These are phyloP conservation scores for Dictyostelium intermedium DNA, from an alignment of 78 protist species.

Conservation along the genomic window DNA sequence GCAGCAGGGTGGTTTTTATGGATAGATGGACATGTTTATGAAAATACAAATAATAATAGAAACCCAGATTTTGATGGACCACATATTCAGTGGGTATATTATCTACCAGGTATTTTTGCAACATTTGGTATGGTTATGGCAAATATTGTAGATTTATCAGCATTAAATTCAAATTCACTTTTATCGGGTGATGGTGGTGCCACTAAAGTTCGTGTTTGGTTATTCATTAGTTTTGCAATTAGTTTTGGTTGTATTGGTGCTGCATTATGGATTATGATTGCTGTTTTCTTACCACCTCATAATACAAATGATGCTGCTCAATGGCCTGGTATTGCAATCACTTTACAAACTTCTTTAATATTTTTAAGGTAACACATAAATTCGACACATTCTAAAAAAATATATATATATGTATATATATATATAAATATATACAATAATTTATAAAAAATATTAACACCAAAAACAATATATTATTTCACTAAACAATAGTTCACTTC, in stretches of 20 bases:
- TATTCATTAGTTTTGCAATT: constrained; percentile 71
- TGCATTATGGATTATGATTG: constrained; percentile 67
- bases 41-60: background rate
- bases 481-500: constrained; percentile 13
- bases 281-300: constrained; percentile 63
- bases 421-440: background rate
- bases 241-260: constrained; percentile 68
- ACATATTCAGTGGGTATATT: constrained; percentile 61
- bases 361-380: background rate
- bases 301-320: constrained; percentile 24
- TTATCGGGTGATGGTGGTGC: constrained; percentile 4
- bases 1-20: constrained; percentile 59
- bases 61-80: constrained; percentile 15
- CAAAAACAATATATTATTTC: background rate
- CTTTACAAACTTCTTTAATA: constrained; percentile 47
- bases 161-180: background rate
- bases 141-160: constrained; percentile 34
- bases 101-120: constrained; percentile 72
- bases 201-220: constrained; percentile 40
- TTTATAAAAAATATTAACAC: background rate
- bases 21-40: constrained; percentile 82
- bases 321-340: constrained; percentile 68
- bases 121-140: constrained; percentile 61
- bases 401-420: background rate
- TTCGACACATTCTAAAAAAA: background rate